Evolutionary conservation across 2,329 filamentous ascomycete species (phyloP), one percentile per base, ranked within the genome.

Genomic region (Trichoderma koningii): DNA sequence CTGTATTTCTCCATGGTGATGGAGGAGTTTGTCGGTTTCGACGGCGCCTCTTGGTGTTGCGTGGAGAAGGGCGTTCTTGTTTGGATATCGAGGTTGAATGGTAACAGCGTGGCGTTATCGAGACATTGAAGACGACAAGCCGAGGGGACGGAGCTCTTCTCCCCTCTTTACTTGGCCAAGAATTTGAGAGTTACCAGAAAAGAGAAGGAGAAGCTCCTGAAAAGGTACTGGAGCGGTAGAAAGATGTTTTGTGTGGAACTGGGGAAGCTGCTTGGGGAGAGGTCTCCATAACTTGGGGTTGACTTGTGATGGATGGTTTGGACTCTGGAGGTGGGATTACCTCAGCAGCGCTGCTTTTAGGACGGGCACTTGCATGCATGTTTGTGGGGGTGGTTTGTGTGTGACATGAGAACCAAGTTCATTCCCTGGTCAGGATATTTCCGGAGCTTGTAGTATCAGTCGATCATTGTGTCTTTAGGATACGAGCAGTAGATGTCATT

Each of bases 1-100:
- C 91, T 94, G 77, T 92, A 97, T 77, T 96, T 97, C 82, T 97
- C 93, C 93, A 97, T 97, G 42, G 42, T 44, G n/a, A 17, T 3
- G 7, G 42, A 42, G 41, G 41, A 23, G 42, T n/a, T 38, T 45
- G n/a, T 14, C 23, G 23, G 21, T 34, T 3, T 15, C n/a, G 26
- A 5, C 2, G 34, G 47, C 41, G 30, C 48, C 59, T 34, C 21
- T n/a, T 15, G 4, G 5, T n/a, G 45, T 15, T 23, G 14, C 15
- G 26, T 57, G 30, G 23, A 15, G 21, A 51, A 23, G 21, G 26
- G 15, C 34, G 26, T 23, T 50, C 23, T 17, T 38, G 45, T 51
- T 51, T 14, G n/a, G n/a, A 38, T 44, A 19, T 64, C 28, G 50
- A 52, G 21, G 3, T 34, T 7, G 28, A 34, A 30, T 34, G 19